Evolutionary conservation across 2,329 filamentous ascomycete genomes (phyloP), one percentile per base, ranked within the genome.

Genomic region (Pseudogymnoascus sp.): DNA sequence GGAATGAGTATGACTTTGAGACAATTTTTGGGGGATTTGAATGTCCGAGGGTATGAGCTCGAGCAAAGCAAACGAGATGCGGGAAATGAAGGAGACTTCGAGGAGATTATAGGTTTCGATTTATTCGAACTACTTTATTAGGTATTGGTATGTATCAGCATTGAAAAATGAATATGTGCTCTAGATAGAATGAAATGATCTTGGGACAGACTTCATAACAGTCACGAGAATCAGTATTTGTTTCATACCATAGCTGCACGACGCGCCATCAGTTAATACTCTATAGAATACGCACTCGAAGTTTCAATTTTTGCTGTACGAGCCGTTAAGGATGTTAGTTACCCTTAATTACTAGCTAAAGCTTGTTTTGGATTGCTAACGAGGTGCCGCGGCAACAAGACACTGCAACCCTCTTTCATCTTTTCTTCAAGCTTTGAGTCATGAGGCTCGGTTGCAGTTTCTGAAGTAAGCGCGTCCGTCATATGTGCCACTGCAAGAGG

Each of bases 1-100:
- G 67, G 69, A 70, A 70, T 25, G 69, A 71, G 60, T 66, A 70
- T 63, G 63, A 67, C 14, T 70, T 70, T 61, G 68, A 70, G 66
- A 69, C 64, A 50, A 68, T 70, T 18, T 72, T 72, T 60, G 68
- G 66, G 61, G 69, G 69, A 23, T 65, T 47, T 59, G 40, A 53
- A 44, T 23, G 44, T 63, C 56, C 35, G 10, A 60, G 5, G 35
- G 56, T 60, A 7, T 60, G 12, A 53, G 7, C 23, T 50, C 14
- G 4, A 28, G 14, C 6, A 53, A 53, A 53, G 11, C 44, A 28
- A 53, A 31, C 23, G 44, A 53, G 7, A 16, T 8, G 44, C 8
- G 23, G 23, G 14, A 53, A 53, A 53, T 16, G 23, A 53, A 53
- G 2, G 16, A 7, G 42, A 53, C n/a, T 21, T 47, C 21, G 21